These are phyloP conservation scores for Aquilaria agallochum DNA, from an alignment of 441 rosid genomes.

Conservation along the genomic window DNA sequence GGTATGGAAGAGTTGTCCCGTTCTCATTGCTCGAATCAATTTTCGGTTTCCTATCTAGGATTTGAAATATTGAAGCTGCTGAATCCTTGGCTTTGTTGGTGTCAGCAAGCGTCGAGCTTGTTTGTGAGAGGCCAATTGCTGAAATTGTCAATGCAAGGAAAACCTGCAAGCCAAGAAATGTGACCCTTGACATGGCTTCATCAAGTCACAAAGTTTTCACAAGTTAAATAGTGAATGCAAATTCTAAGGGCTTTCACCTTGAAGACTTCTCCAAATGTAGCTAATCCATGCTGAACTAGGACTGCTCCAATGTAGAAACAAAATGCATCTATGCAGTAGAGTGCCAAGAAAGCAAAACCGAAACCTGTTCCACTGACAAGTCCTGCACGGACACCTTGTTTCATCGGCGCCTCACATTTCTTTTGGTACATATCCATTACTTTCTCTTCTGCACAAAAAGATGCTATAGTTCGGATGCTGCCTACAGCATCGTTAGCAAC, in stretches of 20 bases:
- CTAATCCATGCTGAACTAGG: constrained; percentile 43
- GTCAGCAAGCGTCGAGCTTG: constrained; percentile 65
- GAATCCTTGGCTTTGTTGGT: constrained; percentile 54
- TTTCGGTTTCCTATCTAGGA: constrained; percentile 48
- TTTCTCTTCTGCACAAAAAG: constrained; percentile 64
- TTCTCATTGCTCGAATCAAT: constrained; percentile 53
- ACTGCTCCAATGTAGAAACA: constrained; percentile 55
- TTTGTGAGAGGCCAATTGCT: constrained; percentile 58
- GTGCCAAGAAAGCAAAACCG: constrained; percentile 53
- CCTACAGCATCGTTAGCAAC: constrained; percentile 63
- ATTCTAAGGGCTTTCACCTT: constrained; percentile 26
- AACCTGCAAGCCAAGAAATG: constrained; percentile 35
- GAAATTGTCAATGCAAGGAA: constrained; percentile 61
- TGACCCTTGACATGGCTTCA: too few species aligned
- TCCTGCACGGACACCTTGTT: constrained; percentile 45
- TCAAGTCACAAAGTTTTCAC: too few species aligned
- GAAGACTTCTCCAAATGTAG: constrained; percentile 57
- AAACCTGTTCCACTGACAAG: constrained; percentile 52
- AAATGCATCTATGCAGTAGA: constrained; percentile 45
- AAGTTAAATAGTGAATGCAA: too few species aligned
- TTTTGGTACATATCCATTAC: constrained; percentile 54
- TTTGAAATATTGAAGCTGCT: constrained; percentile 57
- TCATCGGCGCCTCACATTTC: constrained; percentile 55
- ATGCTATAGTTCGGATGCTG: constrained; percentile 57
- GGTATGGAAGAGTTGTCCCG: constrained; percentile 36